phyloP scores from a whole-genome alignment of 352 stramenopile species.

The Phytopythium boreale region DNA sequence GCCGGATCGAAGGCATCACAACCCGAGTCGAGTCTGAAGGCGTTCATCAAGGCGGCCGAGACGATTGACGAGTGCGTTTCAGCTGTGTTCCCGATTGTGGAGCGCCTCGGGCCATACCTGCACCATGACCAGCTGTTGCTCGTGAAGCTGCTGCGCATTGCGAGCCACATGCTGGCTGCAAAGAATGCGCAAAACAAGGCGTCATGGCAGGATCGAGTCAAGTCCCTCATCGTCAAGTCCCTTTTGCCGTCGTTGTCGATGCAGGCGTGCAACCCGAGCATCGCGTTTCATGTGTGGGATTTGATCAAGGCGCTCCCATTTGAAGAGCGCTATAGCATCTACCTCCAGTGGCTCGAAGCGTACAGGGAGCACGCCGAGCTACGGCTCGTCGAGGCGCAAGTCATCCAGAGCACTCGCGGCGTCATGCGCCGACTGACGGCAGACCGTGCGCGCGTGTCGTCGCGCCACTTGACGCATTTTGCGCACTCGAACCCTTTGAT shows the following conservation, averaged over 20 bases:
- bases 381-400: conserved; percentile 65
- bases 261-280: conserved; percentile 72
- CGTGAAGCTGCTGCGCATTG: conserved; percentile 66
- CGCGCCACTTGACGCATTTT: conserved; percentile 79
- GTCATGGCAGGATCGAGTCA: conserved; percentile 28
- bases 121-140: conserved; percentile 73
- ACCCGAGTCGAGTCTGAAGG: neutral
- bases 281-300: conserved; percentile 80
- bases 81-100: conserved; percentile 53
- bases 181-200: conserved; percentile 19
- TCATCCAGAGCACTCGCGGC: conserved; percentile 63
- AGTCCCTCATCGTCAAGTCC: conserved; percentile 51
- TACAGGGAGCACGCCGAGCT: conserved; percentile 59
- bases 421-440: conserved; percentile 82
- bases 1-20: neutral
- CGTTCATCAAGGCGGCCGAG: conserved; percentile 1
- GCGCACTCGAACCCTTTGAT: conserved; percentile 93
- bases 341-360: conserved; percentile 70
- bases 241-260: conserved; percentile 78
- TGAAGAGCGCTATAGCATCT: conserved; percentile 78
- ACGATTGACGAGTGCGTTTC: conserved; percentile 40
- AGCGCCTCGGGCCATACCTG: conserved; percentile 63
- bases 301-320: conserved; percentile 74
- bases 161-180: conserved; percentile 49
- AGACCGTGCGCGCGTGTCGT: conserved; percentile 75